Conservation (phyloP, 2,329 filamentous ascomycete species). For the Ascocoryne sarcoides region DNA sequence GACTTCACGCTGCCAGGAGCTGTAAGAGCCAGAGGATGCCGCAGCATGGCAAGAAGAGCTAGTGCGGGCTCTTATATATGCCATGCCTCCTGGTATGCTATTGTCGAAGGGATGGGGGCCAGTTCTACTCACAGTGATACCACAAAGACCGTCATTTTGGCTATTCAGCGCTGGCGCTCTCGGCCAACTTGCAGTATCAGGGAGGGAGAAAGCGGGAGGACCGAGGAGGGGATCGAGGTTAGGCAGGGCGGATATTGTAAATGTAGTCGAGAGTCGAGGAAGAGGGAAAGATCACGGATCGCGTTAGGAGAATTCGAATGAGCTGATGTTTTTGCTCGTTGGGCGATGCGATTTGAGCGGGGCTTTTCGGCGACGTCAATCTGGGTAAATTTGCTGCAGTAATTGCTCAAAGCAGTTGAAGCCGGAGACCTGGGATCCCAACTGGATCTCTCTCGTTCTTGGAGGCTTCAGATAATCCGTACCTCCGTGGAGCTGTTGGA, state of each 20-base stretch:
- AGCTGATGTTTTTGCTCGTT: not conserved
- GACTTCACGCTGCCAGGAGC: not conserved
- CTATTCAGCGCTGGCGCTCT: constrained; percentile 9
- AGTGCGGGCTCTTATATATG: constrained; percentile 1
- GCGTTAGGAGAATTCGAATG: not conserved
- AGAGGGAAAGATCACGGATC: constrained; percentile 1
- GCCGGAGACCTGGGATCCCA: too few relatives aligned
- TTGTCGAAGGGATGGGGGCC: not conserved
- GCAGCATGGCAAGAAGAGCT: not conserved
- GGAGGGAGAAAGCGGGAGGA: constrained; percentile 6
- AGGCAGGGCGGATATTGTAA: not conserved
- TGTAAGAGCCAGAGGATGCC: constrained; percentile 1
- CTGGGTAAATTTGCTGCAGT: too few relatives aligned
- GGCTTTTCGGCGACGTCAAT: not conserved
- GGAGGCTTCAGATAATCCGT: too few relatives aligned
- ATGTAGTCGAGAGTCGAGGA: not conserved
- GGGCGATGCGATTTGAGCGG: not conserved
- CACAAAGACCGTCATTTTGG: constrained; percentile 49
- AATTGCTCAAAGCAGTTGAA: too few relatives aligned
- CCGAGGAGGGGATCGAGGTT: not conserved
- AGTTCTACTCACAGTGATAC: constrained; percentile 44
- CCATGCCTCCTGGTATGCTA: not conserved
- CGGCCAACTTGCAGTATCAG: constrained; percentile 12
- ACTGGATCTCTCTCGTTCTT: too few relatives aligned
- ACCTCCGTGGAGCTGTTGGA: too few relatives aligned